Conservation (phyloP, 768 basidiomycete genomes). For the Suillus bovinus region DNA sequence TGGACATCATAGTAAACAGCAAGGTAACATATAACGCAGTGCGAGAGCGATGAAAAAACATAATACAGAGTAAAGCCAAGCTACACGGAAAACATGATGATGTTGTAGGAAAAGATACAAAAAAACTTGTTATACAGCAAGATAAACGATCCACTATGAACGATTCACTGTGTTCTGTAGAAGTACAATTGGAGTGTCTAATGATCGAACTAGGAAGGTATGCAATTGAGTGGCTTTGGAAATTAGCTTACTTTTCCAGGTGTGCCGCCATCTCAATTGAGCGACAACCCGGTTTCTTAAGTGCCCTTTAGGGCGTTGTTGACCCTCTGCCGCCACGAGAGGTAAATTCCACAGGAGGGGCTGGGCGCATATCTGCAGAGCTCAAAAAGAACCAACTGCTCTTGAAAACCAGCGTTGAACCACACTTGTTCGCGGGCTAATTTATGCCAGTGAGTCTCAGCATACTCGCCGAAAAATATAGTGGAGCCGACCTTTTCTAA, state of each 20-base stretch:
- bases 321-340: conserved; percentile 61
- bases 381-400: conserved; percentile 76
- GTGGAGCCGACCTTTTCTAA: conserved; percentile 53
- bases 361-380: conserved; percentile 68
- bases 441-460: conserved; percentile 5
- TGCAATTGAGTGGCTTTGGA: conserved; percentile 21
- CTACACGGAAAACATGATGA: conserved; percentile 6
- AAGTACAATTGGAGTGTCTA: conserved; percentile 19
- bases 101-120: conserved; percentile 9
- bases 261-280: conserved; percentile 14
- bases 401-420: conserved; percentile 77
- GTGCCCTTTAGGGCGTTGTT: conserved; percentile 43
- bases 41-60: background rate
- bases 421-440: conserved; percentile 76
- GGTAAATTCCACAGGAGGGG: conserved; percentile 62
- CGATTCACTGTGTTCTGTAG: conserved; percentile 20
- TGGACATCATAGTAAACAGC: background rate
- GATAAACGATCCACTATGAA: conserved; percentile 18
- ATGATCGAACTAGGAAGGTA: conserved; percentile 10
- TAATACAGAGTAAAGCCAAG: conserved; percentile 6
- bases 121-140: conserved; percentile 12
- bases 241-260: conserved; percentile 16
- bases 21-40: background rate
- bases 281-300: conserved; percentile 13
- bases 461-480: conserved; percentile 9